These are phyloP conservation scores for Striga hermonthica DNA, from an alignment of 305 asterid genomes.

Conservation along the genomic window DNA sequence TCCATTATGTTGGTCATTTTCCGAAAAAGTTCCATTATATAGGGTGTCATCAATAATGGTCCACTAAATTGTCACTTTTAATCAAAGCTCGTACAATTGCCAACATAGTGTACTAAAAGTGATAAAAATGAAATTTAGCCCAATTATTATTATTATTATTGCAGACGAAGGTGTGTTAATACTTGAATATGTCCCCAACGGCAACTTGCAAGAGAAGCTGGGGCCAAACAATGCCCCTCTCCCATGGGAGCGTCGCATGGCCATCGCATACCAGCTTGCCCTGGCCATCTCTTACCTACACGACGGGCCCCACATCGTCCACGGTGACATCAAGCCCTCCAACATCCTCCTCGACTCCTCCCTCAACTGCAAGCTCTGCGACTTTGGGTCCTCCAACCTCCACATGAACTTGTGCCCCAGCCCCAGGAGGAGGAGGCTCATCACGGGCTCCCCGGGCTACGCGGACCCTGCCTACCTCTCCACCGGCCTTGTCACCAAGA, in stretches of 20 bases:
- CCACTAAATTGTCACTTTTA: too few species aligned
- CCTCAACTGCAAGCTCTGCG: conserved; percentile 65
- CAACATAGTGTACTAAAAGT: too few species aligned
- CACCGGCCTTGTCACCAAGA: conserved; percentile 57
- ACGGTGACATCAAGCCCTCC: conserved; percentile 66
- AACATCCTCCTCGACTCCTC: conserved; percentile 50
- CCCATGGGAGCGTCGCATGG: conserved; percentile 53
- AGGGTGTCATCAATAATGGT: too few species aligned
- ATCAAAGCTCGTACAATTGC: too few species aligned
- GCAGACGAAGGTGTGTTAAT: conserved; percentile 51
- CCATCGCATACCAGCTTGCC: conserved; percentile 38
- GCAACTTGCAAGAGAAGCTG: conserved; percentile 60
- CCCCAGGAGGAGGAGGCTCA: conserved; percentile 31
- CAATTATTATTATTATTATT: not conserved
- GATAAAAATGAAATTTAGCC: too few species aligned
- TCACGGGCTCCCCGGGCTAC: conserved; percentile 70
- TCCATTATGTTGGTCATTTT: too few species aligned
- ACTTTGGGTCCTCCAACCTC: conserved; percentile 49
- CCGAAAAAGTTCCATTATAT: too few species aligned
- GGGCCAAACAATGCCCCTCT: conserved; percentile 25
- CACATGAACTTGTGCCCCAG: too few species aligned
- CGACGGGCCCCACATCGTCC: conserved; percentile 52
- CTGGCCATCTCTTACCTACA: conserved; percentile 47
- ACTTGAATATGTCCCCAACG: conserved; percentile 53
- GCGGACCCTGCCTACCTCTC: conserved; percentile 61